Evolutionary conservation across 176 grass and related monocot genomes (phyloP), one percentile per base, ranked within the genome.

Genomic region (Aegilops tauschii): DNA sequence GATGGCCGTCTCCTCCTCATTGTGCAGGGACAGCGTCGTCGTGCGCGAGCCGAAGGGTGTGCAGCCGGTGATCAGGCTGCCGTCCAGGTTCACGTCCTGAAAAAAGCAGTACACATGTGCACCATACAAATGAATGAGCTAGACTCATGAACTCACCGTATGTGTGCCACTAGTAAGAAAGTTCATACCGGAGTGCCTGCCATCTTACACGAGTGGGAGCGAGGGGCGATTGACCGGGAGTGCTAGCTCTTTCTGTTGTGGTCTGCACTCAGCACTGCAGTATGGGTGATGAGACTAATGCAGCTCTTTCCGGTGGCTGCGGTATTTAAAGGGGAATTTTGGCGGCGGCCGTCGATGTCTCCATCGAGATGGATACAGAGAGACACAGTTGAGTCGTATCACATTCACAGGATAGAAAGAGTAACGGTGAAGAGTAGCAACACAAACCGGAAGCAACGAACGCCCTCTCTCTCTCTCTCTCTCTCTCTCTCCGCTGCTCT

Each of bases 81-180:
- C 23, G 72, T 49, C 32, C 58, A 91, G 28, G 78, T 92, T 80
- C 56, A 80, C 83, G 49, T 75, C 81, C 85, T 95, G 77, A 36
- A 17, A 40, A 59, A 56, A 16, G 29, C 75, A 25, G 64, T 35
- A 62, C 14, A 66, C 59, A 13, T 9, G 62, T 2, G 30, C 20
- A 9, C 18, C 5, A 25, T 56, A 11, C 9, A 37, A 18, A 29
- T 52, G 17, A 37, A 7, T 7, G 5, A 56, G 52, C 17, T 7
- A 7, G 5, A 56, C 17, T 8, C 17, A 56, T 50, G 13, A 49
- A 13, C 45, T 49, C 44, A 12, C 11, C 11, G 44, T 45, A 45
- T 12, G 12, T 45, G 0, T 45, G 1, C 44, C 44, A 45, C 44
- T 1, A 45, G 44, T 12, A 45, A 4, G 44, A 42, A 2, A 0